Evolutionary conservation across 805 yeast genomes (phyloP), one percentile per base, ranked within the genome.

Genomic region (Pichia cephalocereana): DNA sequence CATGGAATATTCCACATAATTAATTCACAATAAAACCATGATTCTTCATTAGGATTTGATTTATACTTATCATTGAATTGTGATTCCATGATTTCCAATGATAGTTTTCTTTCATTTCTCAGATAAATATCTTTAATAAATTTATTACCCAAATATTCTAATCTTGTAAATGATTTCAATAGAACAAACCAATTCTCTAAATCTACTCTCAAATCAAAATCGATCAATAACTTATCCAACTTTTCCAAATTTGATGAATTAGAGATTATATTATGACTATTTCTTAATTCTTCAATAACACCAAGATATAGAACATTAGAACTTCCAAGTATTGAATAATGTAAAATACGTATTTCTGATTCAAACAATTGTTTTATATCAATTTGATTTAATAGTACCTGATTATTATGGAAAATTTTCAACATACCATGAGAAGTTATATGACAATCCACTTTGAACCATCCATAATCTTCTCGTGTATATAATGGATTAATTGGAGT

Each of bases 181-280:
- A 86, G 82, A 12, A 84, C 84, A 52, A 76, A 70, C 90, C 93
- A 84, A 59, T 83, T 89, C 57, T 83, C 90, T 40, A 83, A 68
- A 61, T 83, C 90, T 23, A 80, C 78, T 54, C 77, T 78, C 39
- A 80, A 66, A 3, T 86, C 84, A 52, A 84, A 84, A 53, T 76
- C 79, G 44, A 84, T 66, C 23, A 82, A 64, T 4, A 81, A 68
- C 44, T 83, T 46, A 38, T 46, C 48, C 26, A 40, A 34, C 1
- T 15, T 18, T 15, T 31, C 5, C 1, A 6, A 26, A 18, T 14
- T 23, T 40, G 10, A 6, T 19, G 30, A 8, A 11, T 36, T 38
- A 26, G 27, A 38, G 1, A 19, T 37, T 18, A 67, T 59, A 9
- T 60, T 54, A 53, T 71, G 74, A 40, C 65, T 64, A 51, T 67